Conservation (phyloP, 176 grass and related monocot genomes). For the Zizania latifolia region DNA sequence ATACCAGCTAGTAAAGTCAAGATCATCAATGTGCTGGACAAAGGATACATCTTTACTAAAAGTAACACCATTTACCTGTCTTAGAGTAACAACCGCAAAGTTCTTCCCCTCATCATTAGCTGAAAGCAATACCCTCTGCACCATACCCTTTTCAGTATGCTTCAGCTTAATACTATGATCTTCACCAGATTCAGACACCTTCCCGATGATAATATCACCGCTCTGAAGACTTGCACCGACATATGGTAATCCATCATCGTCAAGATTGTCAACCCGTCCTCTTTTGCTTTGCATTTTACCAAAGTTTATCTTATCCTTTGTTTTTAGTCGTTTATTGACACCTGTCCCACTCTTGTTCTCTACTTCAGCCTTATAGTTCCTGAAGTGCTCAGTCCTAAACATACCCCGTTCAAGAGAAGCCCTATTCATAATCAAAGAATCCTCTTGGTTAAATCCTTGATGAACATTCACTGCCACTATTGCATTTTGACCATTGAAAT, state of each 20-base stretch:
- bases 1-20: too few relatives aligned
- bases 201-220: conserved; percentile 88
- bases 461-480: conserved; percentile 96
- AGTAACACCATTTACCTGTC: conserved; percentile 53
- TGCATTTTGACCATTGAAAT: conserved; percentile 96
- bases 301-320: conserved; percentile 75
- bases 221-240: conserved; percentile 86
- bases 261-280: conserved; percentile 87
- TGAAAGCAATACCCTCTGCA: conserved; percentile 87
- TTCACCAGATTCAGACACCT: conserved; percentile 79
- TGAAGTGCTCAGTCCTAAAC: conserved; percentile 80
- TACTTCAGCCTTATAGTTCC: conserved; percentile 83
- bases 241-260: conserved; percentile 90
- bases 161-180: conserved; percentile 86
- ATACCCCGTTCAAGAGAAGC: conserved; percentile 90
- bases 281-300: conserved; percentile 91
- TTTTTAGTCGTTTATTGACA: conserved; percentile 40
- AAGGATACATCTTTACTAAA: not conserved
- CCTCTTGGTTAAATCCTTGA: conserved; percentile 96
- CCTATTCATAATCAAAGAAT: conserved; percentile 95
- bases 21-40: conserved; percentile 21
- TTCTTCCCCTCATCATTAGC: conserved; percentile 94
- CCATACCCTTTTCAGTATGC: conserved; percentile 97
- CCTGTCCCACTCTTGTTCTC: conserved; percentile 55
- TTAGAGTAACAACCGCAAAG: conserved; percentile 82